Conservation (phyloP, 345 rosid genomes). For the Lumnitzera littorea region DNA sequence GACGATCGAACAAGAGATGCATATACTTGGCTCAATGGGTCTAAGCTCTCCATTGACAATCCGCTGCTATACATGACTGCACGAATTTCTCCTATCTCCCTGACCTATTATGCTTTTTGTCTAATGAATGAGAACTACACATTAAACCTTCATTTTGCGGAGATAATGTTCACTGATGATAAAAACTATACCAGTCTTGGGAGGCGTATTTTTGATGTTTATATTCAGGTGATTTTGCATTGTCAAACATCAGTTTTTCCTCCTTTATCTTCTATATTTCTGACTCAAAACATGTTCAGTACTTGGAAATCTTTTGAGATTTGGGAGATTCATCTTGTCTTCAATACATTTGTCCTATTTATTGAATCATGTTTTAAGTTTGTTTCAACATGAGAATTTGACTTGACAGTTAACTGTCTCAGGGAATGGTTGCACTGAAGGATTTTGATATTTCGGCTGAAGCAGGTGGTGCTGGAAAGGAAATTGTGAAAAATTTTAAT, state of each 20-base stretch:
- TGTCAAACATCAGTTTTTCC: no score
- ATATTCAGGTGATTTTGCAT: slow-evolving; percentile 43
- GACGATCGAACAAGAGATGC: neutral
- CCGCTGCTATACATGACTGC: slow-evolving; percentile 31
- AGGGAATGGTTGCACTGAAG: slow-evolving; percentile 41
- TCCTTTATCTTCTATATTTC: no score
- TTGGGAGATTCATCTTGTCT: no score
- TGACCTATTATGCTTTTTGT: slow-evolving; percentile 47
- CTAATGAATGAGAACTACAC: slow-evolving; percentile 34
- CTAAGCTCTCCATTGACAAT: slow-evolving; percentile 14
- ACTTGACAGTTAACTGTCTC: neutral
- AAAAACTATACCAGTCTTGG: slow-evolving; percentile 37
- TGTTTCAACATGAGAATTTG: neutral
- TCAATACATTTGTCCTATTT: neutral
- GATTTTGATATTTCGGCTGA: slow-evolving; percentile 49
- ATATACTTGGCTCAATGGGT: slow-evolving; percentile 14
- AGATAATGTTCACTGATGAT: slow-evolving; percentile 40
- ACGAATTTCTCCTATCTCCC: slow-evolving; percentile 38
- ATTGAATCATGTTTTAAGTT: neutral
- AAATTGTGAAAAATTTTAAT: slow-evolving; percentile 15
- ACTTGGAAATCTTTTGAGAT: no score
- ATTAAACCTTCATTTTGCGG: slow-evolving; percentile 75
- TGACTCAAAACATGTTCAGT: no score
- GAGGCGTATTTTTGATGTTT: slow-evolving; percentile 55
- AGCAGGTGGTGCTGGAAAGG: slow-evolving; percentile 41